A percentile compares a stretch with the other conserved stretches of the same genome.
Conservation (phyloP, 2,329 filamentous ascomycete genomes). For the Onygenales sp. region DNA sequence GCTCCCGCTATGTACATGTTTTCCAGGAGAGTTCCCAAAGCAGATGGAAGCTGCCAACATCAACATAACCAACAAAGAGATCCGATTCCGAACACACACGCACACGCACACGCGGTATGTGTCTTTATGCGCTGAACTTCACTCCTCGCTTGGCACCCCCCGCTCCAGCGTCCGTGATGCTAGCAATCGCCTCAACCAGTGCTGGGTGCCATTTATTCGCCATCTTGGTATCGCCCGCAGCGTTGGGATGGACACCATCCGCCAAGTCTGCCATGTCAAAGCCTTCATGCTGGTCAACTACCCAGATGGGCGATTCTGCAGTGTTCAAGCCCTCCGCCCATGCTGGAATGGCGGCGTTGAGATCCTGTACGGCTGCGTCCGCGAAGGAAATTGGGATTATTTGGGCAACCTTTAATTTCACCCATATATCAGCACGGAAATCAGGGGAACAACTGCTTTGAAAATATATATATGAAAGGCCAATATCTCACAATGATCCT, state of each 20-base stretch:
- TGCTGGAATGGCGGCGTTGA: slow-evolving; percentile 30
- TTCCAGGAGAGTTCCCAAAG: no score
- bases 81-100: no score
- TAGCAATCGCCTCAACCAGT: neutral
- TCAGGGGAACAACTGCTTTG: neutral
- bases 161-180: neutral
- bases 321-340: slow-evolving; percentile 30
- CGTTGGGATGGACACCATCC: slow-evolving; percentile 36
- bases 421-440: no score
- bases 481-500: slow-evolving; percentile 31
- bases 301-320: slow-evolving; percentile 30
- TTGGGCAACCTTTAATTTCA: slow-evolving; percentile 25
- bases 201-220: neutral
- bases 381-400: slow-evolving; percentile 30
- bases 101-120: neutral
- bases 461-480: neutral
- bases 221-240: slow-evolving; percentile 1
- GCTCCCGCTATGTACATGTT: no score
- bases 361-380: slow-evolving; percentile 18
- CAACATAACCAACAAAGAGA: no score
- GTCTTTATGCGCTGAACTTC: neutral
- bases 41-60: no score
- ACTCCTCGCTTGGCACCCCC: neutral
- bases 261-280: slow-evolving; percentile 24
- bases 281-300: slow-evolving; percentile 29